phyloP scores from a whole-genome alignment of 495 filamentous ascomycete species.

The Penicillium parvum region DNA sequence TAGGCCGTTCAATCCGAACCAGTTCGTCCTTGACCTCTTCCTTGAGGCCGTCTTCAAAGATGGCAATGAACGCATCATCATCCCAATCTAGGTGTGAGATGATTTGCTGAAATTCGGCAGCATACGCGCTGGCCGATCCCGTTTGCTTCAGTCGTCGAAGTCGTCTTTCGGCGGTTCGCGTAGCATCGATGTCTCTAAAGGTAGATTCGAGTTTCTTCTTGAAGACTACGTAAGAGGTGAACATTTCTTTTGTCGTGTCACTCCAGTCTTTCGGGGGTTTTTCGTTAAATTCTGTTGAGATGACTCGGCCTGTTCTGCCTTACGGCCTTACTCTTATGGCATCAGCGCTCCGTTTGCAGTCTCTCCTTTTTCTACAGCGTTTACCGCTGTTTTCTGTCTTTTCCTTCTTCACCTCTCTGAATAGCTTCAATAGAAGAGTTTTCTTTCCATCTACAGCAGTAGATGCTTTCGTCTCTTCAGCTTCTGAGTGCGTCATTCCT shows the following conservation, averaged over 20 bases:
- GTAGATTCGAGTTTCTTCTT: constrained; percentile 4
- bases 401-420: too few relatives aligned
- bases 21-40: not conserved
- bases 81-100: not conserved
- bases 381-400: too few relatives aligned
- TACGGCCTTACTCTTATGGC: too few relatives aligned
- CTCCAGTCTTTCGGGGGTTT: not conserved
- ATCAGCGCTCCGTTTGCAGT: too few relatives aligned
- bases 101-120: not conserved
- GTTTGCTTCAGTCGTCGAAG: not conserved
- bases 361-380: too few relatives aligned
- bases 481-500: too few relatives aligned
- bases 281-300: not conserved
- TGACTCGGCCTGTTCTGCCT: too few relatives aligned
- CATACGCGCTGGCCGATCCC: not conserved
- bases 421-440: too few relatives aligned
- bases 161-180: not conserved
- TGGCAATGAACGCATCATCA: not conserved
- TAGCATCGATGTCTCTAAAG: not conserved
- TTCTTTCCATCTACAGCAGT: too few relatives aligned
- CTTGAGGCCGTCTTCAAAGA: not conserved
- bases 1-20: not conserved
- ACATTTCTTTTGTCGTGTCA: not conserved
- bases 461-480: too few relatives aligned
- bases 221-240: not conserved